Conservation (phyloP, 495 filamentous ascomycete genomes). For the Aspergillus avenaceus region DNA sequence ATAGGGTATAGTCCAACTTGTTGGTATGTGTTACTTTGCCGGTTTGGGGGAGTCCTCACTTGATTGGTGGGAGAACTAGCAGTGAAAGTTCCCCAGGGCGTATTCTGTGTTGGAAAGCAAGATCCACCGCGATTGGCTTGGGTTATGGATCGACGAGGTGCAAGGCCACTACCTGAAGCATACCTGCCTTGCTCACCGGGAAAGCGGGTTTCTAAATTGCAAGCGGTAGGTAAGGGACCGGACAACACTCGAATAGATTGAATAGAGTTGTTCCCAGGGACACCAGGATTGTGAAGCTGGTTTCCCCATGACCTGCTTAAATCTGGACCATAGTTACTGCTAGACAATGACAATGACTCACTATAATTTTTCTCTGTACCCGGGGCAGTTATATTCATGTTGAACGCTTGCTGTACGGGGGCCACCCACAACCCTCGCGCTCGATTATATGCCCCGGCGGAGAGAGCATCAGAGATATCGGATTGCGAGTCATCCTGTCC, state of each 20-base stretch:
- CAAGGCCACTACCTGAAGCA: constrained; percentile 28
- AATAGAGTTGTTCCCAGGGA: constrained; percentile 17
- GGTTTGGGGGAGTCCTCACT: constrained; percentile 30
- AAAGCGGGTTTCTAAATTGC: constrained; percentile 25
- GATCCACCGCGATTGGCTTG: constrained; percentile 38
- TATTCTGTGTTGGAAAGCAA: constrained; percentile 25
- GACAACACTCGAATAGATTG: constrained; percentile 39
- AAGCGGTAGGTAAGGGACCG: constrained; percentile 31
- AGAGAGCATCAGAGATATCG: constrained; percentile 57
- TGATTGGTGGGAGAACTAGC: constrained; percentile 22
- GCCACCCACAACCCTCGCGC: constrained; percentile 61
- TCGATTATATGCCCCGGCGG: constrained; percentile 56
- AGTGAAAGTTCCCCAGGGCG: constrained; percentile 33
- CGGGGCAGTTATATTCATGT: constrained; percentile 18
- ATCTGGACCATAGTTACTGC: constrained; percentile 22
- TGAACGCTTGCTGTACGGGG: constrained; percentile 26
- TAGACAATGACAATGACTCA: constrained; percentile 21
- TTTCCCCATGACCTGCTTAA: constrained; percentile 30
- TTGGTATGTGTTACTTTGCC: constrained; percentile 37
- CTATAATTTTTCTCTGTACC: constrained; percentile 27
- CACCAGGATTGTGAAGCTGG: constrained; percentile 15
- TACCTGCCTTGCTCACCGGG: constrained; percentile 30
- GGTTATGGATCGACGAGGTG: constrained; percentile 32
- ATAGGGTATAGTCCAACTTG: constrained; percentile 49
- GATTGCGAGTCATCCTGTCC: constrained; percentile 64